Evolutionary conservation across 352 stramenopile species (phyloP).

Genomic region (Pythium phragmiticola): DNA sequence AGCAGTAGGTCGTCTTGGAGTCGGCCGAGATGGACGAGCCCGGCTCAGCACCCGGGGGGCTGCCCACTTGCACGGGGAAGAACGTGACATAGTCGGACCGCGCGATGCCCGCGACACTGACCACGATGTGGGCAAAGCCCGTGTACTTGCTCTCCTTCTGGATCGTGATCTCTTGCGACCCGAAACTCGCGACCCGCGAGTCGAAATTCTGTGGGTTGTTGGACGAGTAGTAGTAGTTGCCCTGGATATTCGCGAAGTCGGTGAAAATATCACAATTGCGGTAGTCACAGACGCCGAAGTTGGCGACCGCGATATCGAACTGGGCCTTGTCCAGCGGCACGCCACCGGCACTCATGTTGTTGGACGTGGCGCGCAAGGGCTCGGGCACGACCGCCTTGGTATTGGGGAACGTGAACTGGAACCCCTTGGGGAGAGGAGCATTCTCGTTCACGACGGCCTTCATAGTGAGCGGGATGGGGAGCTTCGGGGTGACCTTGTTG

Average conservation of each 20-base stretch:
- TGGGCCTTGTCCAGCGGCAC: neutral
- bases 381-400: slow-evolving; percentile 41
- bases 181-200: slow-evolving; percentile 50
- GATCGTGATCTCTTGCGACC: slow-evolving; percentile 63
- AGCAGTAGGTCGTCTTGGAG: slow-evolving; percentile 76
- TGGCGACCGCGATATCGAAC: slow-evolving; percentile 65
- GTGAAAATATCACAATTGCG: slow-evolving; percentile 71
- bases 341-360: slow-evolving; percentile 25
- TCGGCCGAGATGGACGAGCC: slow-evolving; percentile 43
- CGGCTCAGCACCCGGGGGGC: slow-evolving; percentile 51
- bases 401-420: slow-evolving; percentile 58
- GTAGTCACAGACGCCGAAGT: slow-evolving; percentile 81
- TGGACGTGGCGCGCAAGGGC: slow-evolving; percentile 20
- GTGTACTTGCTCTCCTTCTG: slow-evolving; percentile 80
- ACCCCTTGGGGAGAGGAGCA: slow-evolving; percentile 35
- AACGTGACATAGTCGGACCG: slow-evolving; percentile 77
- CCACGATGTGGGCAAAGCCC: slow-evolving; percentile 64
- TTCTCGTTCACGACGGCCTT: slow-evolving; percentile 61
- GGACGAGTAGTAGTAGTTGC: slow-evolving; percentile 57
- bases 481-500: slow-evolving; percentile 43
- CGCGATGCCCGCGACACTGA: slow-evolving; percentile 64
- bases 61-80: slow-evolving; percentile 74
- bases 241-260: slow-evolving; percentile 16
- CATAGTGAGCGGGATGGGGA: slow-evolving; percentile 54
- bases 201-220: slow-evolving; percentile 77